phyloP scores from a whole-genome alignment of 2,329 filamentous ascomycete species.

The Curvularia sp. region DNA sequence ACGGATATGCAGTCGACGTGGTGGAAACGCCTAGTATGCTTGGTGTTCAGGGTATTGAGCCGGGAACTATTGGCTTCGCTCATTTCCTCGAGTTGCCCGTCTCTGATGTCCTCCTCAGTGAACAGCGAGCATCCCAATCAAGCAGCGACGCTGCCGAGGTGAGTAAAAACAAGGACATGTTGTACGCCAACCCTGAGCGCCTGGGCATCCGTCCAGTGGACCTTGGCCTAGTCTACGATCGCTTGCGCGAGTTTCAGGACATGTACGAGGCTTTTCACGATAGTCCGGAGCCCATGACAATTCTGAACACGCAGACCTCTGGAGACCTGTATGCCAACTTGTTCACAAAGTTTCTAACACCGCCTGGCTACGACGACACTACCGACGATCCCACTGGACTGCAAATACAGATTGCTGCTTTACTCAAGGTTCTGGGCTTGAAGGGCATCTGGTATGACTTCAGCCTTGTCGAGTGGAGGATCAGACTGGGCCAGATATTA shows the following conservation, averaged over 20 bases:
- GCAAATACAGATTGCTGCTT: conserved; percentile 72
- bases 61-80: conserved; percentile 73
- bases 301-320: conserved; percentile 58
- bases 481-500: conserved; percentile 73
- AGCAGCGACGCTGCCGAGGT: conserved; percentile 40
- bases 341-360: conserved; percentile 54
- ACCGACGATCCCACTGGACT: conserved; percentile 66
- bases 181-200: conserved; percentile 48
- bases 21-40: conserved; percentile 73
- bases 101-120: conserved; percentile 65
- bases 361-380: conserved; percentile 51
- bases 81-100: conserved; percentile 71
- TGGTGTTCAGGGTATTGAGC: conserved; percentile 74
- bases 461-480: conserved; percentile 76
- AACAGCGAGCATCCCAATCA: conserved; percentile 61
- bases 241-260: conserved; percentile 55
- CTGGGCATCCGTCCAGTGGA: conserved; percentile 50
- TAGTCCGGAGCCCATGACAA: conserved; percentile 63
- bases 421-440: conserved; percentile 70
- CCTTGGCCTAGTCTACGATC: conserved; percentile 44
- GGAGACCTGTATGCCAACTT: conserved; percentile 59
- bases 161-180: conserved; percentile 55
- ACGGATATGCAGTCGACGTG: conserved; percentile 44
- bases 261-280: conserved; percentile 61
- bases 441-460: conserved; percentile 78